These are phyloP conservation scores for Biancaea sappan DNA, from an alignment of 306 rosid species.

Conservation along the genomic window DNA sequence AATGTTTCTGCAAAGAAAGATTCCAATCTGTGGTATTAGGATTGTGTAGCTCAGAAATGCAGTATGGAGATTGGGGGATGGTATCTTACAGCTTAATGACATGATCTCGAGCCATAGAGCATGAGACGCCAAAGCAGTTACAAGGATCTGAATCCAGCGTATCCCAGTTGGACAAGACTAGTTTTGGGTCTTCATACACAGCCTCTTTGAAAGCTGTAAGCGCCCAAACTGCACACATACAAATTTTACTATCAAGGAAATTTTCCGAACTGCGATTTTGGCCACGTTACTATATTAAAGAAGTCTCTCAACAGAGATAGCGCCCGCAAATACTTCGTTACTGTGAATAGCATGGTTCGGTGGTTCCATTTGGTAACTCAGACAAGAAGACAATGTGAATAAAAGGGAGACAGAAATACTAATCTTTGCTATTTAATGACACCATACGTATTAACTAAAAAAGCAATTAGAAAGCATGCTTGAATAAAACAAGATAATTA, in stretches of 20 bases:
- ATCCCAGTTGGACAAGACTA: conserved; percentile 75
- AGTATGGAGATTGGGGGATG: conserved; percentile 11
- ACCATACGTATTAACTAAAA: neutral
- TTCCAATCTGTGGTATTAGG: conserved; percentile 31
- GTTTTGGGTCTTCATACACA: conserved; percentile 77
- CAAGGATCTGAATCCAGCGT: conserved; percentile 76
- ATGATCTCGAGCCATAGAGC: conserved; percentile 65
- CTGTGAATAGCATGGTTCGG: conserved; percentile 16
- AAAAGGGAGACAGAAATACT: conserved; percentile 5
- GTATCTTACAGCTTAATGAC: conserved; percentile 75
- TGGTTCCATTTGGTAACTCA: conserved; percentile 11
- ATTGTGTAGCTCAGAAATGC: conserved; percentile 28
- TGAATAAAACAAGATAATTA: no score
- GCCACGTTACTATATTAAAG: neutral
- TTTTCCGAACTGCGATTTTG: neutral
- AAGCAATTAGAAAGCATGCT: no score
- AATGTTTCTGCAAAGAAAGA: conserved; percentile 65
- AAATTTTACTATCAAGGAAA: conserved; percentile 34
- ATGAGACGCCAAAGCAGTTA: conserved; percentile 74
- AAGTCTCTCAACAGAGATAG: conserved; percentile 1
- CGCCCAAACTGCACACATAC: conserved; percentile 59
- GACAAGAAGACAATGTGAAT: conserved; percentile 16
- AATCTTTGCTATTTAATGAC: conserved; percentile 6
- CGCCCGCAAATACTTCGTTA: conserved; percentile 12
- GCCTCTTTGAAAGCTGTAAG: conserved; percentile 74